phyloP scores from a whole-genome alignment of 768 basidiomycete species.

The Boletus insuetus region DNA sequence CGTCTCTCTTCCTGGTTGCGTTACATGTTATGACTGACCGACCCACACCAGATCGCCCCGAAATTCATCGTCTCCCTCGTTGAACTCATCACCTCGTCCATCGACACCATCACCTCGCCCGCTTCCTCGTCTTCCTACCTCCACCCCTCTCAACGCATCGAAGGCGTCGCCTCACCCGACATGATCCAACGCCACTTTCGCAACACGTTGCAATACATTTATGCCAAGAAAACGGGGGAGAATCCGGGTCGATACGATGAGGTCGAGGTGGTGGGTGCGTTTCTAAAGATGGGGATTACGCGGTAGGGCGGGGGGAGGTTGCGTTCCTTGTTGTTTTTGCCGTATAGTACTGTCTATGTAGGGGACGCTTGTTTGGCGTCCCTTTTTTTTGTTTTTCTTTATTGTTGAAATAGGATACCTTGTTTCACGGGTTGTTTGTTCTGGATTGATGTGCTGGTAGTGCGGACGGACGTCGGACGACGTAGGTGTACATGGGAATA shows the following conservation, averaged over 20 bases:
- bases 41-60: slow-evolving; percentile 66
- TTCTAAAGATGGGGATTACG: slow-evolving; percentile 20
- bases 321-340: too few relatives aligned
- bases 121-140: slow-evolving; percentile 48
- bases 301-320: too few relatives aligned
- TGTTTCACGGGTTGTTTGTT: too few relatives aligned
- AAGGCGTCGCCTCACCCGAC: slow-evolving; percentile 89
- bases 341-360: too few relatives aligned
- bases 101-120: slow-evolving; percentile 85
- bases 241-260: slow-evolving; percentile 64
- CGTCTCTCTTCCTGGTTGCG: slow-evolving; percentile 30
- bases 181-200: slow-evolving; percentile 94
- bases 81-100: slow-evolving; percentile 90
- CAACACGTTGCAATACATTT: slow-evolving; percentile 84
- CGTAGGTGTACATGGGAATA: too few relatives aligned
- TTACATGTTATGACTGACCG: background rate
- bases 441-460: too few relatives aligned
- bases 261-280: slow-evolving; percentile 85
- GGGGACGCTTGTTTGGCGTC: too few relatives aligned
- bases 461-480: too few relatives aligned
- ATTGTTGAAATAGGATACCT: too few relatives aligned
- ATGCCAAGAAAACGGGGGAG: slow-evolving; percentile 57
- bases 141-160: slow-evolving; percentile 86
- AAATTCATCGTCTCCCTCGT: slow-evolving; percentile 97
- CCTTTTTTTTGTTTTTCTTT: too few relatives aligned